Percentiles rank a stretch among this genome's conserved stretches.
Conservation (phyloP, 2,329 filamentous ascomycete species). For the Calonectria hawksworthii region DNA sequence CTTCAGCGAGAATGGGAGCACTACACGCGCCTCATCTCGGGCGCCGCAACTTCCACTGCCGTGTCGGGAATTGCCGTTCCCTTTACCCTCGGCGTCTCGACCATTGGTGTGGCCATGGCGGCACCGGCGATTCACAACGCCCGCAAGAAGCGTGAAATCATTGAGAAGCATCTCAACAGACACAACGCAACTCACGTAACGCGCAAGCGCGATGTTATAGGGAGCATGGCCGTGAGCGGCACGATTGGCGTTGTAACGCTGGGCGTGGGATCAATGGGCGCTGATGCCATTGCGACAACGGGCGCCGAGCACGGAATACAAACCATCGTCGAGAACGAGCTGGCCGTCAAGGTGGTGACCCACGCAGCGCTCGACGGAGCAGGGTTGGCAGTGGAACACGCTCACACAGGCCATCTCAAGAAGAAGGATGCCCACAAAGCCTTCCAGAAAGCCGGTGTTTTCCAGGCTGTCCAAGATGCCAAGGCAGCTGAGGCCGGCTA, state of each 20-base stretch:
- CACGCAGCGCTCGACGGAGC: slow-evolving; percentile 54
- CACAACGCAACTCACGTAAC: slow-evolving; percentile 53
- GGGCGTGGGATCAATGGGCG: slow-evolving; percentile 52
- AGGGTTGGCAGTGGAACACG: slow-evolving; percentile 53
- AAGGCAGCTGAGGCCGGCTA: slow-evolving; percentile 46
- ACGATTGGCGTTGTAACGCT: slow-evolving; percentile 53
- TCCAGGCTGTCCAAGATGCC: slow-evolving; percentile 47
- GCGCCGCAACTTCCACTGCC: slow-evolving; percentile 56
- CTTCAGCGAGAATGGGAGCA: slow-evolving; percentile 59
- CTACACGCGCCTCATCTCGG: slow-evolving; percentile 57
- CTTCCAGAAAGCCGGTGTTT: slow-evolving; percentile 49
- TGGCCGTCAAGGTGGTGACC: slow-evolving; percentile 51
- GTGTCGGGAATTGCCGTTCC: slow-evolving; percentile 56
- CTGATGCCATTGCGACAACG: slow-evolving; percentile 51
- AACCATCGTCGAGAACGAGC: slow-evolving; percentile 49
- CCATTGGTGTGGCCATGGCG: slow-evolving; percentile 54
- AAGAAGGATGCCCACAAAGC: slow-evolving; percentile 53
- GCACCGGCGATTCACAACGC: slow-evolving; percentile 58
- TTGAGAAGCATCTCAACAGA: slow-evolving; percentile 53
- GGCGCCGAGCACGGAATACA: slow-evolving; percentile 52
- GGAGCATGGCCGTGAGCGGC: slow-evolving; percentile 55
- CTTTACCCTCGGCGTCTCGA: slow-evolving; percentile 55
- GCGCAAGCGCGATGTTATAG: slow-evolving; percentile 57
- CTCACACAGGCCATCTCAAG: slow-evolving; percentile 50
- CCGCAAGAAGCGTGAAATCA: slow-evolving; percentile 57